phyloP scores from a whole-genome alignment of 139 green algal species.

The Chlorella sorokiniana region DNA sequence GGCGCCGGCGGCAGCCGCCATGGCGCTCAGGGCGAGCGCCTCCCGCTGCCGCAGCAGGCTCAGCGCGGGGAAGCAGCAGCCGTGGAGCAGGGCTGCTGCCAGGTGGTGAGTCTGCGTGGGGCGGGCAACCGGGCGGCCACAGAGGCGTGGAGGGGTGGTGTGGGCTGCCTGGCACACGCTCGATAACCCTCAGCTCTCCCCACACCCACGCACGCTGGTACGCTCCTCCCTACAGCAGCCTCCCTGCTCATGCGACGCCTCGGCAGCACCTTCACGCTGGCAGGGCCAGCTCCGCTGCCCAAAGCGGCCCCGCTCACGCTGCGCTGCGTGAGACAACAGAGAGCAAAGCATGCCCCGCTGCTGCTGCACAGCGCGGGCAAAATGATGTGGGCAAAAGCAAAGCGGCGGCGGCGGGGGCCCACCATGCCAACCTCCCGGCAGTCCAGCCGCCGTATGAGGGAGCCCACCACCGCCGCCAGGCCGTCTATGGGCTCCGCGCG shows the following conservation, averaged over 20 bases:
- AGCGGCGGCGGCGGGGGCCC: neutral
- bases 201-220: too few relatives aligned
- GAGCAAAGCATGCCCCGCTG: too few relatives aligned
- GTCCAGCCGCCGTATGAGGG: slow-evolving; percentile 56
- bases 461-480: slow-evolving; percentile 38
- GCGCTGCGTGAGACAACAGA: too few relatives aligned
- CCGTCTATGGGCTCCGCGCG: neutral
- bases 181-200: too few relatives aligned
- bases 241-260: too few relatives aligned
- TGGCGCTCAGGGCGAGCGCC: neutral
- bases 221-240: too few relatives aligned
- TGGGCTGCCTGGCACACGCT: too few relatives aligned
- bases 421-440: slow-evolving; percentile 19
- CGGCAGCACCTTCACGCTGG: too few relatives aligned
- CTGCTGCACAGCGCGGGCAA: too few relatives aligned
- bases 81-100: slow-evolving; percentile 32
- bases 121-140: neutral
- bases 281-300: too few relatives aligned
- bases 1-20: neutral
- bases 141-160: too few relatives aligned
- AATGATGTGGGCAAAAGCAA: neutral
- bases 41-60: neutral
- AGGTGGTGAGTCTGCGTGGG: slow-evolving; percentile 55
- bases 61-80: slow-evolving; percentile 21
- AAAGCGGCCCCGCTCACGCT: too few relatives aligned